Percentiles rank a stretch among this genome's conserved stretches.
These are phyloP conservation scores for Clavispora vitiphila DNA, from an alignment of 805 yeast genomes.

Conservation along the genomic window DNA sequence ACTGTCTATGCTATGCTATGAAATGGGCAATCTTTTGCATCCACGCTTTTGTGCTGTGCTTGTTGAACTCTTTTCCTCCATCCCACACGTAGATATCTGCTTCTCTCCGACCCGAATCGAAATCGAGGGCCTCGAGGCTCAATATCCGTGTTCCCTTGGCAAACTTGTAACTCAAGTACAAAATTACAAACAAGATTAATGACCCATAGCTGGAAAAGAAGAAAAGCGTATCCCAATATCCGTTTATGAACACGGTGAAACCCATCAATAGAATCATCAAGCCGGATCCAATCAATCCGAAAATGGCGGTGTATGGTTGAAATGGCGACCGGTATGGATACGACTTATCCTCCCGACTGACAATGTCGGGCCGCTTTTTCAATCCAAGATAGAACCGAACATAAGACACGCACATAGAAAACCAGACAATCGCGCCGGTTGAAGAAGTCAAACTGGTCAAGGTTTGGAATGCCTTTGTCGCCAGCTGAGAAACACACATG, in stretches of 20 bases:
- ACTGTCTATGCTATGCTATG: too few relatives aligned
- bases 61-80: conserved; percentile 50
- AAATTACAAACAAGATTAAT: conserved; percentile 45
- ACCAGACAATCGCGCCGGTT: conserved; percentile 77
- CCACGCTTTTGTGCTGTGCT: conserved; percentile 28
- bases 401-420: conserved; percentile 62
- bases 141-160: conserved; percentile 60
- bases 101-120: conserved; percentile 81
- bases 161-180: conserved; percentile 52
- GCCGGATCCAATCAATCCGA: conserved; percentile 54
- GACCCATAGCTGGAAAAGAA: conserved; percentile 67
- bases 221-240: conserved; percentile 54
- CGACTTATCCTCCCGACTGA: conserved; percentile 54
- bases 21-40: conserved; percentile 28
- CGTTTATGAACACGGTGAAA: conserved; percentile 52
- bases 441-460: conserved; percentile 66
- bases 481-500: conserved; percentile 51
- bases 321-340: conserved; percentile 68
- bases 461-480: conserved; percentile 62
- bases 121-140: conserved; percentile 67
- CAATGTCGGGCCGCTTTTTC: conserved; percentile 56
- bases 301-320: conserved; percentile 64
- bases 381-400: conserved; percentile 62
- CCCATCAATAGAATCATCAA: conserved; percentile 55
- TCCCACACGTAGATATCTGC: conserved; percentile 79